phyloP scores from a whole-genome alignment of 2,329 filamentous ascomycete species.

The Paecilomyces sp. region DNA sequence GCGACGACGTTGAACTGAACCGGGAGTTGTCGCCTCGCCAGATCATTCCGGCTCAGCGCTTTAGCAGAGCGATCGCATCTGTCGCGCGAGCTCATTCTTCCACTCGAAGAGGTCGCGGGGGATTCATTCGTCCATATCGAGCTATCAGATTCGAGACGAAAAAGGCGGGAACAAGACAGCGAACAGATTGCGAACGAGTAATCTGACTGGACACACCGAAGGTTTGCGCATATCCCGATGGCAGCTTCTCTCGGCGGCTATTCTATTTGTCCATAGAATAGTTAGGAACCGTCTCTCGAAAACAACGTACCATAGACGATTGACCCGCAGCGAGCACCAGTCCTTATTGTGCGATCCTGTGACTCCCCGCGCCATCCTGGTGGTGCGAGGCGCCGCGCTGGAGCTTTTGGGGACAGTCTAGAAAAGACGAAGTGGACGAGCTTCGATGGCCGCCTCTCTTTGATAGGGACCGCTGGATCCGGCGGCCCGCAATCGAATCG shows the following conservation, averaged over 20 bases:
- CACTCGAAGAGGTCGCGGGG: neutral
- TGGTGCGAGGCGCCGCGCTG: neutral
- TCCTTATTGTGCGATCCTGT: slow-evolving; percentile 9
- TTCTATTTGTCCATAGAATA: slow-evolving; percentile 2
- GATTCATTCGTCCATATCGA: neutral
- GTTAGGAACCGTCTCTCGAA: slow-evolving; percentile 7
- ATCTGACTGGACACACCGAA: slow-evolving; percentile 5
- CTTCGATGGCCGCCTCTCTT: slow-evolving; percentile 13
- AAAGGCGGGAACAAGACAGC: neutral
- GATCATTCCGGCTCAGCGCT: neutral
- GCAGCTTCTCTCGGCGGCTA: slow-evolving; percentile 5
- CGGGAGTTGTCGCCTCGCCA: neutral
- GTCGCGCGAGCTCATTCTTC: neutral
- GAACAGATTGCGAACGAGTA: neutral
- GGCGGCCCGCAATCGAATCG: slow-evolving; percentile 18
- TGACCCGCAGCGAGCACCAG: neutral
- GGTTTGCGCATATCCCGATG: slow-evolving; percentile 4
- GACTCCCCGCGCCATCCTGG: slow-evolving; percentile 2
- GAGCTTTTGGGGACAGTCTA: neutral
- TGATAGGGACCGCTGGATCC: slow-evolving; percentile 26
- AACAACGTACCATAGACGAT: neutral
- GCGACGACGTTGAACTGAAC: neutral
- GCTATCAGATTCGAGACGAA: neutral
- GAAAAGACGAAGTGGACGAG: slow-evolving; percentile 7
- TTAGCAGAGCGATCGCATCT: neutral